phyloP scores from a whole-genome alignment of 805 yeast species.

The Saccharomyces kudriavzevii region DNA sequence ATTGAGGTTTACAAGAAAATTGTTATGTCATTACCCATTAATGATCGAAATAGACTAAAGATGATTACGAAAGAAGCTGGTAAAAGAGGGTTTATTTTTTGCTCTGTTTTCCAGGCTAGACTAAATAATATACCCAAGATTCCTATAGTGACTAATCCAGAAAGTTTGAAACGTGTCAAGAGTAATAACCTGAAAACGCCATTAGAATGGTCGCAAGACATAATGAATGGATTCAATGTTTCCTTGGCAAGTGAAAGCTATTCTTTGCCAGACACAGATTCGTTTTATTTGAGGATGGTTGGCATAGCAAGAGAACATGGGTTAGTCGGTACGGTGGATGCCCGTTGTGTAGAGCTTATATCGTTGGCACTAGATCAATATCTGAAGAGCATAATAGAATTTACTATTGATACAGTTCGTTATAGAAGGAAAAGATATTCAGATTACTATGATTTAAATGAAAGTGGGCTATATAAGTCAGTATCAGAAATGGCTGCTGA shows the following conservation, averaged over 20 bases:
- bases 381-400: slow-evolving; percentile 64
- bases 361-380: slow-evolving; percentile 77
- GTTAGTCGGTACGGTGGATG: slow-evolving; percentile 66
- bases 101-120: slow-evolving; percentile 60
- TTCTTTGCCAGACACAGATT: slow-evolving; percentile 75
- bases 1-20: slow-evolving; percentile 77
- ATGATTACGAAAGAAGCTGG: slow-evolving; percentile 77
- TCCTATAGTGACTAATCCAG: slow-evolving; percentile 48
- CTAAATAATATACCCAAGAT: slow-evolving; percentile 60
- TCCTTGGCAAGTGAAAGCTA: slow-evolving; percentile 70
- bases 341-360: slow-evolving; percentile 70
- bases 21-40: slow-evolving; percentile 74
- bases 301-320: slow-evolving; percentile 90
- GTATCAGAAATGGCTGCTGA: slow-evolving; percentile 11
- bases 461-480: slow-evolving; percentile 26
- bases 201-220: slow-evolving; percentile 87
- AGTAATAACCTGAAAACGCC: slow-evolving; percentile 34
- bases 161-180: slow-evolving; percentile 27
- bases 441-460: slow-evolving; percentile 29
- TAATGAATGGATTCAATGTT: slow-evolving; percentile 73
- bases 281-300: slow-evolving; percentile 56
- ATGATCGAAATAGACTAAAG: slow-evolving; percentile 79
- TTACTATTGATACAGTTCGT: slow-evolving; percentile 63
- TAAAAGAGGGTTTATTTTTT: slow-evolving; percentile 63
- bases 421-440: slow-evolving; percentile 45